Base-by-base conservation (phyloP, 1,284 basidiomycete species). In the Coniophora puteana region DNA sequence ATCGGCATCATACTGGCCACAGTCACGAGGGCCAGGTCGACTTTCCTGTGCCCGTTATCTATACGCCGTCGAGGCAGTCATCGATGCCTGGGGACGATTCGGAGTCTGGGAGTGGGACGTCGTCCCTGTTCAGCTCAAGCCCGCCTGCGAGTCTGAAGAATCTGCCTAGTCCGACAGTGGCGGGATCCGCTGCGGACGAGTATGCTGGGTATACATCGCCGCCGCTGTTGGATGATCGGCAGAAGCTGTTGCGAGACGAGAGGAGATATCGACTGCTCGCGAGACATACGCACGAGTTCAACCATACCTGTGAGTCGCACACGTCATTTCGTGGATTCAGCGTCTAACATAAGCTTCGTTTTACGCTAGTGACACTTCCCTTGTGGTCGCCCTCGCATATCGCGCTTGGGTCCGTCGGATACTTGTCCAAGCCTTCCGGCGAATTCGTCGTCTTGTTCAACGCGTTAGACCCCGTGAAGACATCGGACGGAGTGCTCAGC, bases 371-470 rank as follows among this genome's bases (percentile, higher is more conserved):
- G 47, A 80, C 71, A 0, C 62, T 87, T 6, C 80, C 86, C 1
- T 60, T 89, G 2, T 90, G 85, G 87, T 68, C 69, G 2, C 88
- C 88, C 1, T 60, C 69, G 1, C 65, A 52, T 2, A 71, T 89
- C 2, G 55, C 66, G 12, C 58, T 89, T 1, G 88, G 87, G 5
- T 76, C 80, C 1, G 78, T 91, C 2, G 88, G 87, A 4, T 89
- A 83, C 54, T 63, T 87, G 21, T 67, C 66, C 16, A 83, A 78
- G 46, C 73, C 79, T 0, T 59, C 58, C 11, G 87, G 87, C 1
- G 55, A 61, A 21, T 91, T 90, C 50, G 61, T 85, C 22, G 80
- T 78, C 13, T 66, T 89, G 2, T 80, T 88, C 62, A 85, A 86
- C 55, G 72, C 80, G 0, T 69, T 78, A 44, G 59, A 70, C 30